Evolutionary conservation across 2,329 filamentous ascomycete species (phyloP).

Genomic region (Pseudogymnoascus sp.): DNA sequence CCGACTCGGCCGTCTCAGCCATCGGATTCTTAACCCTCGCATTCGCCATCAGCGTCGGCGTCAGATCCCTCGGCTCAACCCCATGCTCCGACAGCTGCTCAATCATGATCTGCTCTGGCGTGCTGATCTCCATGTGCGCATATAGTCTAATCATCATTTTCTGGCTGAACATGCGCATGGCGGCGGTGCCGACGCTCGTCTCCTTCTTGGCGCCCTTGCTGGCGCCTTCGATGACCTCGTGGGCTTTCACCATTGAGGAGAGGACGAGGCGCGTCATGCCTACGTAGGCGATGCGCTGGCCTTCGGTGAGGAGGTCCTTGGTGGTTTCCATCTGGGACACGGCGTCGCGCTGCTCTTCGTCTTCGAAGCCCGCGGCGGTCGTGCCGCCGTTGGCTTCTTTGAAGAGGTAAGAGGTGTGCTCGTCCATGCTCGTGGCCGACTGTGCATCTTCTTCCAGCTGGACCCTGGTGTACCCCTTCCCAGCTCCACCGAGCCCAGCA

Average conservation of each 20-base stretch:
- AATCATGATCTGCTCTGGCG: slow-evolving; percentile 94
- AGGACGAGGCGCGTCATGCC: slow-evolving; percentile 79
- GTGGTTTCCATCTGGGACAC: slow-evolving; percentile 89
- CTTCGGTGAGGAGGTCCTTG: slow-evolving; percentile 89
- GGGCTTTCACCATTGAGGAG: slow-evolving; percentile 64
- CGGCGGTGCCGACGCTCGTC: slow-evolving; percentile 61
- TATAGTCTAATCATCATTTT: slow-evolving; percentile 97
- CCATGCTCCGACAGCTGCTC: slow-evolving; percentile 92
- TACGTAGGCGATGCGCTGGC: slow-evolving; percentile 92
- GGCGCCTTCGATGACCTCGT: slow-evolving; percentile 50
- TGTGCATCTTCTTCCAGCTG: slow-evolving; percentile 89
- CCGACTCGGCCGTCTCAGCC: slow-evolving; percentile 41
- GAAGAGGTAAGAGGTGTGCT: slow-evolving; percentile 94
- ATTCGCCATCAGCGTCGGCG: slow-evolving; percentile 82
- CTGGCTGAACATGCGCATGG: slow-evolving; percentile 91
- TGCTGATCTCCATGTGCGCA: slow-evolving; percentile 90
- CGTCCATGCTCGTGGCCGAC: slow-evolving; percentile 92
- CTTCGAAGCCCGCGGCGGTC: slow-evolving; percentile 52
- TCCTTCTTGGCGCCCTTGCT: slow-evolving; percentile 66
- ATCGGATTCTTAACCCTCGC: slow-evolving; percentile 88
- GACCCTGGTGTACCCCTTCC: slow-evolving; percentile 93
- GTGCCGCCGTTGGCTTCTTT: slow-evolving; percentile 59
- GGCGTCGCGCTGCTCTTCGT: slow-evolving; percentile 79
- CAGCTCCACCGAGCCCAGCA: slow-evolving; percentile 73
- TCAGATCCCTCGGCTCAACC: slow-evolving; percentile 75